Percentiles rank a stretch among this genome's conserved stretches.
Conservation (phyloP, 768 basidiomycete species). For the Clavaria fumosa region DNA sequence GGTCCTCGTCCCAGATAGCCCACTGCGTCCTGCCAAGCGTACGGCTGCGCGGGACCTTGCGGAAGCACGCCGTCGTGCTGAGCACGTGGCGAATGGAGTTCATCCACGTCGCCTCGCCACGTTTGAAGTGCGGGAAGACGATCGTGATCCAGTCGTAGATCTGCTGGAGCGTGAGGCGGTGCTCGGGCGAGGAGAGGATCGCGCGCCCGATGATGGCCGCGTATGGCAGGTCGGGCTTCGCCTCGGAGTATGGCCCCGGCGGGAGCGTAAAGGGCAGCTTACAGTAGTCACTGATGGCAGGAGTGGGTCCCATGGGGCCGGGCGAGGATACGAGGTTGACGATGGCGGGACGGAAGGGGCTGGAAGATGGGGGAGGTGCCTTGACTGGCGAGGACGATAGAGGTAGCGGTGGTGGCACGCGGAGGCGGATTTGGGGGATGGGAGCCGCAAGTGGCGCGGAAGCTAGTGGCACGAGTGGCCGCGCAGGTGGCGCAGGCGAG, state of each 20-base stretch:
- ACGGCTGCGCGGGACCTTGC: slow-evolving; percentile 67
- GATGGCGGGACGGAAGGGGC: slow-evolving; percentile 40
- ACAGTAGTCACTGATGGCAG: slow-evolving; percentile 50
- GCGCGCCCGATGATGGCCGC: slow-evolving; percentile 95
- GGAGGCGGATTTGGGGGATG: slow-evolving; percentile 32
- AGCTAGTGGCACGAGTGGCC: slow-evolving; percentile 34
- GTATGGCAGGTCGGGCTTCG: slow-evolving; percentile 80
- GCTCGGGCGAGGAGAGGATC: slow-evolving; percentile 68
- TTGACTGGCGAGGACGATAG: slow-evolving; percentile 45
- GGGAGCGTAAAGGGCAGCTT: slow-evolving; percentile 64
- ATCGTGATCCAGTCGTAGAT: slow-evolving; percentile 95
- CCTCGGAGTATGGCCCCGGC: slow-evolving; percentile 63
- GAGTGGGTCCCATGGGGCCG: slow-evolving; percentile 54
- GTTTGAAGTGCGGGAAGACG: slow-evolving; percentile 86
- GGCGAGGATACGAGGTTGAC: slow-evolving; percentile 77
- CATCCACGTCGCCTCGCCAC: slow-evolving; percentile 92
- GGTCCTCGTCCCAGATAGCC: slow-evolving; percentile 73
- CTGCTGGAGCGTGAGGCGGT: slow-evolving; percentile 82
- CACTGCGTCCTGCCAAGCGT: slow-evolving; percentile 72
- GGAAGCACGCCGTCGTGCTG: slow-evolving; percentile 81
- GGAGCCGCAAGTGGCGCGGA: slow-evolving; percentile 27
- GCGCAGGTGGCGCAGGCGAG: slow-evolving; percentile 13
- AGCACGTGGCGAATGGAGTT: slow-evolving; percentile 96
- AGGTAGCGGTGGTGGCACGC: no score
- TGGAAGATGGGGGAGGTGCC: slow-evolving; percentile 40